Evolutionary conservation across 768 basidiomycete genomes (phyloP).

Genomic region (Cystobasidium ongulense): DNA sequence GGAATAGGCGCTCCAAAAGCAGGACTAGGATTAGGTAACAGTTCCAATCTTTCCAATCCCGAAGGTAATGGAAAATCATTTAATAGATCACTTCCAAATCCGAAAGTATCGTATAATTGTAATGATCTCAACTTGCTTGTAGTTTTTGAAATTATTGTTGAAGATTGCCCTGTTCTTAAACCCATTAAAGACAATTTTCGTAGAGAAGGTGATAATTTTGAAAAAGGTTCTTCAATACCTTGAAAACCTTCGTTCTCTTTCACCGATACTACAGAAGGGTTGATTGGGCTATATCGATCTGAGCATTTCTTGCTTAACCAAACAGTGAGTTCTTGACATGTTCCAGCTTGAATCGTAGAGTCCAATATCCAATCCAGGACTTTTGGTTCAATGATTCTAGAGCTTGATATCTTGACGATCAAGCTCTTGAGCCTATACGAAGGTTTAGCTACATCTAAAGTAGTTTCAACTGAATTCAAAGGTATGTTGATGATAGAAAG

Average conservation of each 20-base stretch:
- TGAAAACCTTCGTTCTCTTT: constrained; percentile 1
- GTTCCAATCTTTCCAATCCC: neutral
- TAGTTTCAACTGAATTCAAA: neutral
- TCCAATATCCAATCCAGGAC: constrained; percentile 16
- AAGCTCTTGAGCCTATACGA: neutral
- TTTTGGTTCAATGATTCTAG: neutral
- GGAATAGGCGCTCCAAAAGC: neutral
- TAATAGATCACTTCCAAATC: neutral
- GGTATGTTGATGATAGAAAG: constrained; percentile 7
- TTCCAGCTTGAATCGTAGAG: neutral
- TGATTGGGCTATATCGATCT: neutral
- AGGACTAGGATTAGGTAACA: neutral
- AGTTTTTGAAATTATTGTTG: neutral
- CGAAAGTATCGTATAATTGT: neutral
- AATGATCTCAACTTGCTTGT: neutral
- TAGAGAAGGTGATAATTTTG: neutral
- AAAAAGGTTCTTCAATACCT: neutral
- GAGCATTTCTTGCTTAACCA: neutral
- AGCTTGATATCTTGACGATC: neutral
- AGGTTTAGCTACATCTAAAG: neutral
- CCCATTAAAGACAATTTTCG: neutral
- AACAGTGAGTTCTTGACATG: neutral
- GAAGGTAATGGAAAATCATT: constrained; percentile 4
- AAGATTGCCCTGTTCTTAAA: constrained; percentile 11
- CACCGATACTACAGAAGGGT: neutral